Evolutionary conservation across 305 asterid genomes (phyloP).

Genomic region (Fraxinus floribunda): DNA sequence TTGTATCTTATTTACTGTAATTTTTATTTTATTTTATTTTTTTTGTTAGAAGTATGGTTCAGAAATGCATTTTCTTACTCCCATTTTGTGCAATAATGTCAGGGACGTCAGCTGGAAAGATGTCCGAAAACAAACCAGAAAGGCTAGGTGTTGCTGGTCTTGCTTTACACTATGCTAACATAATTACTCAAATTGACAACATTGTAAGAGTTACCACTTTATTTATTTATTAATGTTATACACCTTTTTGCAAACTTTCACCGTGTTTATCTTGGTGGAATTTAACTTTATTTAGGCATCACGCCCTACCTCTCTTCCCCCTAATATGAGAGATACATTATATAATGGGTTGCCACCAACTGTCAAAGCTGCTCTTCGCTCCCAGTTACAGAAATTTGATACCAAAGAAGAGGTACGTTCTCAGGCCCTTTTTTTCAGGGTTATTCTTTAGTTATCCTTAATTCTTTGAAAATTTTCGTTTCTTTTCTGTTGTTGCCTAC

Average conservation of each 20-base stretch:
- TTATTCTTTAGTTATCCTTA: background rate
- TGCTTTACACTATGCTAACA: conserved; percentile 92
- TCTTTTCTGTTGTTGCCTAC: background rate
- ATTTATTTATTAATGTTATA: conserved; percentile 9
- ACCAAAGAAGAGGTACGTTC: conserved; percentile 60
- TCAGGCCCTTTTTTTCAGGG: conserved; percentile 6
- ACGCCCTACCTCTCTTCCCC: conserved; percentile 94
- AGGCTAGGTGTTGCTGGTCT: conserved; percentile 91
- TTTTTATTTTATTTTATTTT: background rate
- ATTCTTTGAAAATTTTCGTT: background rate
- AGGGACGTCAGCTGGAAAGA: conserved; percentile 56
- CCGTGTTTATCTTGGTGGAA: conserved; percentile 21
- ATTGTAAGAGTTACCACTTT: conserved; percentile 53
- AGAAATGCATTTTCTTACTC: background rate
- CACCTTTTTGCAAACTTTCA: background rate
- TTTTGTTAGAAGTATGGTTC: background rate
- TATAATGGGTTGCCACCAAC: conserved; percentile 85
- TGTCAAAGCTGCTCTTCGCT: conserved; percentile 72
- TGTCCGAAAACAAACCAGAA: conserved; percentile 53
- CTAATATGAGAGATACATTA: conserved; percentile 83
- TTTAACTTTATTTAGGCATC: conserved; percentile 60
- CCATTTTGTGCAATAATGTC: conserved; percentile 21
- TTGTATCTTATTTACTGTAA: background rate
- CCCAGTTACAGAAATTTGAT: conserved; percentile 55
- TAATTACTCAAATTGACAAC: conserved; percentile 85